Evolutionary conservation across 192 early-diverging fungal genomes (phyloP), one percentile per base, ranked within the genome.

Genomic region (Coemansia sp.): DNA sequence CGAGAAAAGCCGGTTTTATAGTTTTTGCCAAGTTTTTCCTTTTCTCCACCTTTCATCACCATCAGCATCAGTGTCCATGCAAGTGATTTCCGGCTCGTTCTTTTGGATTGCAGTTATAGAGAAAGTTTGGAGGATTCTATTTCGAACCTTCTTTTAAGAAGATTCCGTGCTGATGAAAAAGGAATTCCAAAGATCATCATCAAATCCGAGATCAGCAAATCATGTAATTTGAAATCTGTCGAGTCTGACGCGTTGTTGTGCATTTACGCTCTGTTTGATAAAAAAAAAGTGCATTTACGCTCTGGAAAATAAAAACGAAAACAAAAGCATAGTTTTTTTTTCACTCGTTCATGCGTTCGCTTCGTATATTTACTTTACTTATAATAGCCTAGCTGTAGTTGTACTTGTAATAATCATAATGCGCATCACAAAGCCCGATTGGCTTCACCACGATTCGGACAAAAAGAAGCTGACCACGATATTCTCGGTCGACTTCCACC

Each of bases 401-500:
- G 6, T 24, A 15, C 21, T 52, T 52, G 6, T 6, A 52, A 53
- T 26, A 26, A 53, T 30, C 3, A 30, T 30, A 26, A 93, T 93
- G 92, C 78, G 86, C 65, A 87, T 93, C 49, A 78, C 71, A 45
- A 86, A 85, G 62, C 89, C 90, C 60, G 83, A 86, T 35, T 93
- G 91, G 90, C 79, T 95, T 34, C 66, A 64, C 15, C 93, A 95
- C 71, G 79, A 86, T 51, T 88, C 87, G 60, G 91, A 90, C 71
- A 89, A 89, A 71, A 72, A 85, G 30, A 76, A 72, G 34, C 68
- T 67, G 51, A 78, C 84, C 1, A 79, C 86, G 53, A 95, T 98
- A 64, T 98, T 93, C 85, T 94, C 94, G 2, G 58, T 96, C 12
- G 89, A 94, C 77, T 91, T 93, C 16, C 93, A 96, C 83, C 93